Percentiles rank a stretch among this genome's conserved stretches.
Evolutionary conservation across 1,284 basidiomycete species (phyloP).

Genomic region (Exobasidium cylindrosporum): DNA sequence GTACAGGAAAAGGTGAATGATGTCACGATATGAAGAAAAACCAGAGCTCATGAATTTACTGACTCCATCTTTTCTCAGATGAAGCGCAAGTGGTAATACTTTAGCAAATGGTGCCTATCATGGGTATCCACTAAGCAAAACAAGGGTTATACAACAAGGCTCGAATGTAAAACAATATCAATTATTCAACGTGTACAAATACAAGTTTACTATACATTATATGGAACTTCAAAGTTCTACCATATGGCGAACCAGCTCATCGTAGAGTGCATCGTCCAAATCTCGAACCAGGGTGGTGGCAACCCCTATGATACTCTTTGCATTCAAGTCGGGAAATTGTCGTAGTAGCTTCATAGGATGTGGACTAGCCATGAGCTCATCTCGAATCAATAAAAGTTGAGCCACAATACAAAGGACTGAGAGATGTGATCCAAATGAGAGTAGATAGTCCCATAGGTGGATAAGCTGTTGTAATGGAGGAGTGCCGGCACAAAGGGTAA

Average conservation of each 20-base stretch:
- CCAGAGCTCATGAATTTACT: neutral
- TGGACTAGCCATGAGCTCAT: conserved; percentile 77
- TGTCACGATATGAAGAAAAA: neutral
- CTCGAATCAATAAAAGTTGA: conserved; percentile 81
- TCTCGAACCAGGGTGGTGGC: conserved; percentile 89
- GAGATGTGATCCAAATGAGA: conserved; percentile 91
- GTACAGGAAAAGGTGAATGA: conserved; percentile 67
- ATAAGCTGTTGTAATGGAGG: conserved; percentile 91
- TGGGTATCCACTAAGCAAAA: too few species aligned
- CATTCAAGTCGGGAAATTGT: conserved; percentile 88
- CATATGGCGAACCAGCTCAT: conserved; percentile 35
- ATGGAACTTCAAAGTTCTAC: conserved; percentile 3
- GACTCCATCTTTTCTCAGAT: neutral
- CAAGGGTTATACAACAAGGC: too few species aligned
- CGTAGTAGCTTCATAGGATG: conserved; percentile 92
- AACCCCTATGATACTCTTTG: conserved; percentile 80
- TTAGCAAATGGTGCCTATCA: neutral
- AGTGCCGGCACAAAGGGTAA: conserved; percentile 93
- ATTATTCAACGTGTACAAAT: too few species aligned
- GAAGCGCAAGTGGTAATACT: conserved; percentile 6
- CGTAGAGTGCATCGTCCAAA: conserved; percentile 65
- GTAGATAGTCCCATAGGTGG: conserved; percentile 91
- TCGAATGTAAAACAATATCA: too few species aligned
- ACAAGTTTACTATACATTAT: neutral
- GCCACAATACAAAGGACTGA: conserved; percentile 95